Base-by-base conservation (phyloP, 2,329 filamentous ascomycete genomes). In the Apiospora koreana region DNA sequence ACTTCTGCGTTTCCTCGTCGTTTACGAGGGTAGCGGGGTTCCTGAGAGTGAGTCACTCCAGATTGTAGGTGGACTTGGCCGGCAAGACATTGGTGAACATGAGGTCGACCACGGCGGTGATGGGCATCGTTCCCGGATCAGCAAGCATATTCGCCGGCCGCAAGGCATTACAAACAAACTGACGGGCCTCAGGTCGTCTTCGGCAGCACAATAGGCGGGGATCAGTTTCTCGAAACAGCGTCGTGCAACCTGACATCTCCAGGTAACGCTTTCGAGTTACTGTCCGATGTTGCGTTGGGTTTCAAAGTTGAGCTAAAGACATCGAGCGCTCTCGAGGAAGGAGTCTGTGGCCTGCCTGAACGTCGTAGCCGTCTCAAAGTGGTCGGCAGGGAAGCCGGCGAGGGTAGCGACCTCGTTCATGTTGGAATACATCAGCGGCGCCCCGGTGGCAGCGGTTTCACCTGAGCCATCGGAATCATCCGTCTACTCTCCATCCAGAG, bases 71-170 rank as follows among this genome's bases (percentile, higher is more conserved):
- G 71, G 80, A 83, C 71, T 83, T 79, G 2, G 77, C 75, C 0
- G 82, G 82, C 79, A 82, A 80, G 66, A 75, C 73, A 71, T 85
- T 82, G 62, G 81, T 82, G 65, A 82, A 84, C 73, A 83, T 82
- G 28, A 79, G 76, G 69, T 84, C 82, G 50, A 84, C 71, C 23
- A 83, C 73, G 1, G 80, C 81, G 0, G 75, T 81, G 58, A 64
- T 80, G 8, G 72, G 72, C 1, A 81, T 72, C 35, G 78, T 83
- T 6, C 77, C 70, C 12, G 77, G 79, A 66, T 85, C 75, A 16
- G 78, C 73, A 38, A 84, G 79, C 73, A 84, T 81, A 70, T 84
- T 83, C 25, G 74, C 25, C 6, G 80, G 79, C 41, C 76, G 77
- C 25, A 84, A 64, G 71, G 83, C 81, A 70, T 83, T 80, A 70